phyloP scores from a whole-genome alignment of 2,329 filamentous ascomycete genomes.

The Hymenoscyphus occultus region DNA sequence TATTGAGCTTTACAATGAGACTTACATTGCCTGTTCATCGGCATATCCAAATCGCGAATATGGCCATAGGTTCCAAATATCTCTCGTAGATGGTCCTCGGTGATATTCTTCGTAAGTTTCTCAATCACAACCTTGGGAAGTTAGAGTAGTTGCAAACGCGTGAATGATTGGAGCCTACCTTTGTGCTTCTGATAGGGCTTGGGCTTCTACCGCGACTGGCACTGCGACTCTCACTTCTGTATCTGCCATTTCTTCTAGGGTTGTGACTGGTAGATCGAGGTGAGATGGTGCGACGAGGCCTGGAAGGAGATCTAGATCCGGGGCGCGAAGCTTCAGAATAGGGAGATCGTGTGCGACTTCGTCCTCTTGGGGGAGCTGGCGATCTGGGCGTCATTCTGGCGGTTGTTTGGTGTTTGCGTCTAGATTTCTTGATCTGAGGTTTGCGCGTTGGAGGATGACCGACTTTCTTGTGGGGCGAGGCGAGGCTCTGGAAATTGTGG shows the following conservation, averaged over 20 bases:
- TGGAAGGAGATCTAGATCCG: slow-evolving; percentile 28
- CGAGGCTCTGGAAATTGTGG: not conserved
- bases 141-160: slow-evolving; percentile 21
- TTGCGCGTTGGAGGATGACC: not conserved
- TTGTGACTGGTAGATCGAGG: slow-evolving; percentile 31
- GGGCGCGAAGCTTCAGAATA: slow-evolving; percentile 30
- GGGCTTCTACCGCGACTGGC: slow-evolving; percentile 33
- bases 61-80: slow-evolving; percentile 88
- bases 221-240: slow-evolving; percentile 34
- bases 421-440: not conserved
- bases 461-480: not conserved
- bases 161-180: slow-evolving; percentile 39
- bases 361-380: slow-evolving; percentile 30
- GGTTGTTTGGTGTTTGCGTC: slow-evolving; percentile 2
- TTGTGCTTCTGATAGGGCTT: slow-evolving; percentile 49
- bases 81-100: slow-evolving; percentile 80
- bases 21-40: slow-evolving; percentile 82
- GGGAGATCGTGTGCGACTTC: slow-evolving; percentile 31
- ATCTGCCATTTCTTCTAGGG: slow-evolving; percentile 33
- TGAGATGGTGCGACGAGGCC: slow-evolving; percentile 33
- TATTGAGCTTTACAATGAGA: slow-evolving; percentile 4
- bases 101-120: slow-evolving; percentile 92
- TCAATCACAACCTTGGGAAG: slow-evolving; percentile 80
- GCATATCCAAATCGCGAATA: slow-evolving; percentile 84
- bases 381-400: slow-evolving; percentile 30